A percentile compares a stretch with the other conserved stretches of the same genome.
phyloP scores from a whole-genome alignment of 2,329 filamentous ascomycete species.

The Talaromyces sp. region DNA sequence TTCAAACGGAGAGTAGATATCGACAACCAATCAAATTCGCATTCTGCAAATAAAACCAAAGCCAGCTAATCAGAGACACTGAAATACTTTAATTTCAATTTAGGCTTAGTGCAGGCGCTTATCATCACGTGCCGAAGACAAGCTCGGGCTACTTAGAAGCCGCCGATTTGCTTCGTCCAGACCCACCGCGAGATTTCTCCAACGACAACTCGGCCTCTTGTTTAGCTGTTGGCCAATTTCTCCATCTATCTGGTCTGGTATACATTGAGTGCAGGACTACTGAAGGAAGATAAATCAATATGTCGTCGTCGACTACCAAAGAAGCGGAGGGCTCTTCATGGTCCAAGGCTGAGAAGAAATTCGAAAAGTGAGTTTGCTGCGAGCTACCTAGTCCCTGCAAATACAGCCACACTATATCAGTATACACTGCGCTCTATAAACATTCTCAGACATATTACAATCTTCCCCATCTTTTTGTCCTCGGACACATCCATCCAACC shows the following conservation, averaged over 20 bases:
- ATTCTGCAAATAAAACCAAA: background rate
- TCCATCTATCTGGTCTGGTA: background rate
- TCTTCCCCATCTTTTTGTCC: background rate
- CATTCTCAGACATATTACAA: background rate
- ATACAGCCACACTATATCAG: background rate
- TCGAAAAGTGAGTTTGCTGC: constrained; percentile 54
- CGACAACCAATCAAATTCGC: background rate
- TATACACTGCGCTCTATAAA: background rate
- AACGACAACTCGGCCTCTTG: background rate
- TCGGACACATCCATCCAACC: background rate
- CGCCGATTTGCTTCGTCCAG: background rate
- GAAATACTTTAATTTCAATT: background rate
- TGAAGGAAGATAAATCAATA: constrained; percentile 5
- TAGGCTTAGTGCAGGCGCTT: background rate
- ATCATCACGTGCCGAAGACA: background rate
- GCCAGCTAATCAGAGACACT: background rate
- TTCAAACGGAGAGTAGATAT: background rate
- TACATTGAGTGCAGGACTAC: too few species aligned
- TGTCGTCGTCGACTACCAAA: constrained; percentile 24
- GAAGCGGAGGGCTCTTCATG: constrained; percentile 40
- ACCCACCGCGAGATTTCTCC: background rate
- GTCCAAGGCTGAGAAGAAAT: constrained; percentile 58
- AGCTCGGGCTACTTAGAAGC: background rate
- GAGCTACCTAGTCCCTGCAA: background rate
- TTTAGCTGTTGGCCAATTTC: background rate